Evolutionary conservation across 23 red algal genomes (phyloP).

Genomic region (Cyanidium caldarium): DNA sequence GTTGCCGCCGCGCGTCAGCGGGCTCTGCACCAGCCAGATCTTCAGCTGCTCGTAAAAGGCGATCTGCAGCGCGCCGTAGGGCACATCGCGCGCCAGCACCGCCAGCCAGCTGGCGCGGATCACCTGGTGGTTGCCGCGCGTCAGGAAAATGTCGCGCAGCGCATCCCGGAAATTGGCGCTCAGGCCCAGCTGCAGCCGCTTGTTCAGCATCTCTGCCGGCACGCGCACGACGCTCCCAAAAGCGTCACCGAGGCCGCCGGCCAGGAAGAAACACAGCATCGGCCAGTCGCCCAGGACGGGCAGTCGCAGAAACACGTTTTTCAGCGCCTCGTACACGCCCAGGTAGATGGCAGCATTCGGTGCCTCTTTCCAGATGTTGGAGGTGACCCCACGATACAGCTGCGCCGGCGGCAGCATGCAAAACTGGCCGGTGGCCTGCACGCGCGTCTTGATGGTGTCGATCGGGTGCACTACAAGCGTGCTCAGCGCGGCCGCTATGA

Average conservation of each 20-base stretch:
- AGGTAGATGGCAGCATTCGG: constrained; percentile 59
- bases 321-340: constrained; percentile 34
- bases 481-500: constrained; percentile 15
- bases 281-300: constrained; percentile 15
- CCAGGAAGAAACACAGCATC: constrained; percentile 13
- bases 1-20: neutral
- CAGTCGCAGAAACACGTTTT: constrained; percentile 13
- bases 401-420: neutral
- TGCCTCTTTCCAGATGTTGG: constrained; percentile 47
- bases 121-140: neutral
- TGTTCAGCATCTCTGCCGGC: constrained; percentile 46
- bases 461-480: constrained; percentile 31
- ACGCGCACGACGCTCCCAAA: constrained; percentile 35
- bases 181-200: constrained; percentile 33
- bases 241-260: constrained; percentile 40
- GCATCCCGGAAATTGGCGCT: constrained; percentile 6
- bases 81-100: constrained; percentile 31
- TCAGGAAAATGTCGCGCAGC: constrained; percentile 22
- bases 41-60: constrained; percentile 33
- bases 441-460: constrained; percentile 41
- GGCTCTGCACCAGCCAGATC: neutral
- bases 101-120: constrained; percentile 21
- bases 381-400: constrained; percentile 26
- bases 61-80: constrained; percentile 53
- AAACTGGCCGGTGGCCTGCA: neutral